Conservation (phyloP, 2,329 filamentous ascomycete species). For the Aspergillus transmontanensis region DNA sequence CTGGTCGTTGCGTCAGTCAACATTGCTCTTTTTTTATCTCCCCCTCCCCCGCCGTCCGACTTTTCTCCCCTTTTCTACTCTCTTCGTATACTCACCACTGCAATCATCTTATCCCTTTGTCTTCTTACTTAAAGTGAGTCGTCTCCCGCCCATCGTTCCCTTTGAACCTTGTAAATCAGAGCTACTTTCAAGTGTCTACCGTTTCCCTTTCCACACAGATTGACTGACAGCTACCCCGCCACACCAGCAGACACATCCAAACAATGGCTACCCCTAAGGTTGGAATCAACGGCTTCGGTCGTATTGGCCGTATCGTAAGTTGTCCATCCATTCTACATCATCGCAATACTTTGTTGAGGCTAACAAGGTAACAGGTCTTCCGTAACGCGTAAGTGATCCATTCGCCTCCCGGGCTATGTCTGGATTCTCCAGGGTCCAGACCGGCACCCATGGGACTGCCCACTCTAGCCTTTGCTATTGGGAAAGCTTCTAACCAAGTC, state of each 20-base stretch:
- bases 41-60: conserved; percentile 30
- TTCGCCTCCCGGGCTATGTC: background rate
- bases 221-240: conserved; percentile 34
- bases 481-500: conserved; percentile 7
- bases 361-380: conserved; percentile 66
- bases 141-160: background rate
- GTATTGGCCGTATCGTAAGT: conserved; percentile 89
- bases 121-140: conserved; percentile 19
- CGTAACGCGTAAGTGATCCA: conserved; percentile 76
- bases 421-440: background rate
- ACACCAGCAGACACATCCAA: conserved; percentile 23
- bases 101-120: conserved; percentile 11
- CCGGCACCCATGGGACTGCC: background rate
- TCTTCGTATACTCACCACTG: conserved; percentile 14
- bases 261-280: conserved; percentile 54
- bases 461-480: background rate
- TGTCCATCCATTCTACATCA: background rate
- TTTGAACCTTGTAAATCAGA: background rate
- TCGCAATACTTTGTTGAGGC: conserved; percentile 10
- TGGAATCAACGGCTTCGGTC: conserved; percentile 99
- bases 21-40: conserved; percentile 29
- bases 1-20: conserved; percentile 40
- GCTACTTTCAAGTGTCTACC: conserved; percentile 3
- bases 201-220: background rate
- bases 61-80: conserved; percentile 22